phyloP scores from a whole-genome alignment of 805 yeast species.

The Pichia californica region DNA sequence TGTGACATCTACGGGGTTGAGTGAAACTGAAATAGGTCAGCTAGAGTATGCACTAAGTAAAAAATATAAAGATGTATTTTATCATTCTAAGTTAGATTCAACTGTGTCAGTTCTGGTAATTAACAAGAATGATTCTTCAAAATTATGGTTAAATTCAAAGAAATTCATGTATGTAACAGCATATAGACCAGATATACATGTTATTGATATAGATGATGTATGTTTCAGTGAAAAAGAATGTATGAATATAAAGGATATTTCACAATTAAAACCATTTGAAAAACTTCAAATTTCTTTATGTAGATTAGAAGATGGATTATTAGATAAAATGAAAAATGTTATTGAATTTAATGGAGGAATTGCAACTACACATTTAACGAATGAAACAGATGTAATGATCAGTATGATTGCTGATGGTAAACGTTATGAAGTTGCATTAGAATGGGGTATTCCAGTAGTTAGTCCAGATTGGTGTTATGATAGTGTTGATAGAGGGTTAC shows the following conservation, averaged over 20 bases:
- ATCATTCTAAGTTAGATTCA: conserved; percentile 23
- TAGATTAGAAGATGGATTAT: conserved; percentile 19
- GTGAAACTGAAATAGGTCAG: conserved; percentile 14
- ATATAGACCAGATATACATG: conserved; percentile 49
- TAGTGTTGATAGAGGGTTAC: conserved; percentile 38
- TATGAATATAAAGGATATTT: conserved; percentile 7
- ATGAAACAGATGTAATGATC: conserved; percentile 38
- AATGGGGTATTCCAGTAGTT: conserved; percentile 50
- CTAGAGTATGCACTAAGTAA: conserved; percentile 14
- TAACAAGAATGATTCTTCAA: conserved; percentile 16
- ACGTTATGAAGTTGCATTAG: conserved; percentile 44
- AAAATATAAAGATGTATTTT: conserved; percentile 14
- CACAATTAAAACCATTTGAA: conserved; percentile 36
- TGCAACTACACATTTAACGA: conserved; percentile 43
- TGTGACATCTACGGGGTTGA: conserved; percentile 26
- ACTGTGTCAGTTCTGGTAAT: conserved; percentile 22
- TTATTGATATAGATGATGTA: conserved; percentile 45
- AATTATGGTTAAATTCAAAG: conserved; percentile 35
- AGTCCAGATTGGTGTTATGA: conserved; percentile 49
- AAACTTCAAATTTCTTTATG: conserved; percentile 36
- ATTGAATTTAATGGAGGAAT: conserved; percentile 42
- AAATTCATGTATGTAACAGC: conserved; percentile 46
- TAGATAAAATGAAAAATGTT: conserved; percentile 24
- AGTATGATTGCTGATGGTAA: conserved; percentile 47
- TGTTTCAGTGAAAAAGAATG: conserved; percentile 40